Conservation (phyloP, 2,329 filamentous ascomycete species). For the Penicillium sumatraense region DNA sequence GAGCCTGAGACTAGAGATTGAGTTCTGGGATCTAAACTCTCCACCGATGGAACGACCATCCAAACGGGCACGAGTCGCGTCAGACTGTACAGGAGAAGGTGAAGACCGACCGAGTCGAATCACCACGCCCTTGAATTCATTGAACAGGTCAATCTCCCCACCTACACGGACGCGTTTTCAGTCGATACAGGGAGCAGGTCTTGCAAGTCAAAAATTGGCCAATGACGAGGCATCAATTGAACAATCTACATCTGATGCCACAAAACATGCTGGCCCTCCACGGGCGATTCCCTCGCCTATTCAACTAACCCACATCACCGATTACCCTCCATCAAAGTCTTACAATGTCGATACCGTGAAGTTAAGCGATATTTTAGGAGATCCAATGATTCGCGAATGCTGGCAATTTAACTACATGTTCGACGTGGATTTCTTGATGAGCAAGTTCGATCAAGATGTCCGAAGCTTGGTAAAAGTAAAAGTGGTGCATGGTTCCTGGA, state of each 20-base stretch:
- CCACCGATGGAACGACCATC: constrained; percentile 20
- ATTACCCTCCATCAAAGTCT: constrained; percentile 57
- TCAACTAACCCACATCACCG: constrained; percentile 70
- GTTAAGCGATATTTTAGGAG: constrained; percentile 70
- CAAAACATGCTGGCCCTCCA: not conserved
- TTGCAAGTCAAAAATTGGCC: constrained; percentile 6
- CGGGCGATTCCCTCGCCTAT: constrained; percentile 62
- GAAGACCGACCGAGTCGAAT: not conserved
- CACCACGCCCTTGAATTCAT: constrained; percentile 14
- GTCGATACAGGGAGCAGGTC: not conserved
- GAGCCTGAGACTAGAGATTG: not conserved
- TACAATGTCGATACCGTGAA: constrained; percentile 70
- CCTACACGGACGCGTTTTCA: constrained; percentile 14
- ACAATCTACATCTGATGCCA: not conserved
- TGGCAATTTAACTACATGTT: constrained; percentile 63
- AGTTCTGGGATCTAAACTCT: not conserved
- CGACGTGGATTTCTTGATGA: constrained; percentile 65
- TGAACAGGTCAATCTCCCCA: constrained; percentile 21
- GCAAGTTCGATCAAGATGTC: constrained; percentile 62
- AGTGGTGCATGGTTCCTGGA: constrained; percentile 69
- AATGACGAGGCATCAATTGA: not conserved
- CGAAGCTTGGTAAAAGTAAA: constrained; percentile 58
- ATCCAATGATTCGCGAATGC: constrained; percentile 70
- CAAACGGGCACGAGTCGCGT: constrained; percentile 17
- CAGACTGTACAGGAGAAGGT: not conserved